Evolutionary conservation across 306 rosid genomes (phyloP).

Genomic region (Leucaena leucocephala): DNA sequence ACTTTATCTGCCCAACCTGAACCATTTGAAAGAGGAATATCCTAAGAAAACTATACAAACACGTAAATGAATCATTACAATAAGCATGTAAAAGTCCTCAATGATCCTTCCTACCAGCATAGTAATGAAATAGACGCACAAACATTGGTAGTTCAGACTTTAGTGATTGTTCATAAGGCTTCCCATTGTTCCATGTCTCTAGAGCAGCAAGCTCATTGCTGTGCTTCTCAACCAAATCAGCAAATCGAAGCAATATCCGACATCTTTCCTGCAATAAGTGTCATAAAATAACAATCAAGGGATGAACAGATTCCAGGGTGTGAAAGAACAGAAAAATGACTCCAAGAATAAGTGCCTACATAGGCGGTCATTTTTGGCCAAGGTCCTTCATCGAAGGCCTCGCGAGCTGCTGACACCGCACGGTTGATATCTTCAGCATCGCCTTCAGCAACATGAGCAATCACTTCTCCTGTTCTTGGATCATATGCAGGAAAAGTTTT

Average conservation of each 20-base stretch:
- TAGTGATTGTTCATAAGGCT: slow-evolving; percentile 71
- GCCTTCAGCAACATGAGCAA: slow-evolving; percentile 85
- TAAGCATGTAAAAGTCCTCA: background rate
- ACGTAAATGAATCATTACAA: background rate
- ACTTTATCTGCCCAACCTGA: slow-evolving; percentile 98
- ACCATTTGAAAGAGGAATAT: background rate
- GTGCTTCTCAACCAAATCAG: slow-evolving; percentile 86
- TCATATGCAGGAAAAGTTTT: slow-evolving; percentile 88
- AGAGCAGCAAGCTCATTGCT: slow-evolving; percentile 76
- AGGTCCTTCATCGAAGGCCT: slow-evolving; percentile 96
- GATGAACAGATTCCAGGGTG: slow-evolving; percentile 4
- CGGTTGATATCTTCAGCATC: slow-evolving; percentile 79
- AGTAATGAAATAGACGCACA: slow-evolving; percentile 77
- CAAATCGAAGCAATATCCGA: slow-evolving; percentile 73
- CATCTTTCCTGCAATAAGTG: slow-evolving; percentile 67
- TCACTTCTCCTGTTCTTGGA: slow-evolving; percentile 86
- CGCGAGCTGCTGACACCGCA: slow-evolving; percentile 92
- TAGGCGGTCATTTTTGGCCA: slow-evolving; percentile 94
- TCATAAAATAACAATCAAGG: background rate
- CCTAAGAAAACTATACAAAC: background rate
- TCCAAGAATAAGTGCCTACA: slow-evolving; percentile 42
- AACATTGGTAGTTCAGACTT: slow-evolving; percentile 60
- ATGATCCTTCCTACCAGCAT: slow-evolving; percentile 80
- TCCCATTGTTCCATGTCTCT: slow-evolving; percentile 92
- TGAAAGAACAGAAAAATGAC: slow-evolving; percentile 18